phyloP scores from a whole-genome alignment of 2,329 filamentous ascomycete species.

The Aureobasidium sp. region DNA sequence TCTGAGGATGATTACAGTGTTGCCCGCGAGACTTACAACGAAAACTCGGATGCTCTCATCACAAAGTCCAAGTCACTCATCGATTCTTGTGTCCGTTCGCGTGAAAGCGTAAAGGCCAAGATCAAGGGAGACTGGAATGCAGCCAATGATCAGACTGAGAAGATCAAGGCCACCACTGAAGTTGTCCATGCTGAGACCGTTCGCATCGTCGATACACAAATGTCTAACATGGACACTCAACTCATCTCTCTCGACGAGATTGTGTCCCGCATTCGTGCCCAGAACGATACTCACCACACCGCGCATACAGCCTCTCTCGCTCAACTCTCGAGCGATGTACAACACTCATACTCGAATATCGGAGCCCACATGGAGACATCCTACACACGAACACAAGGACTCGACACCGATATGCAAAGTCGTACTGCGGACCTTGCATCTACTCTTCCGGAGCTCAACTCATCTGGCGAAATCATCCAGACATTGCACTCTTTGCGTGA shows the following conservation, averaged over 20 bases:
- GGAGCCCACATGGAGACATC: slow-evolving; percentile 61
- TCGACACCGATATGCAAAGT: slow-evolving; percentile 59
- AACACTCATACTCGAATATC: slow-evolving; percentile 64
- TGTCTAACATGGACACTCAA: slow-evolving; percentile 76
- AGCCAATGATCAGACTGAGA: slow-evolving; percentile 71
- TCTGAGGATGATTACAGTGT: slow-evolving; percentile 44
- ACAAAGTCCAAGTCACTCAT: slow-evolving; percentile 60
- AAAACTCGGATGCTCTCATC: slow-evolving; percentile 68
- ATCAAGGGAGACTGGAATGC: slow-evolving; percentile 79
- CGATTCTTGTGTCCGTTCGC: slow-evolving; percentile 61
- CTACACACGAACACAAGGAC: slow-evolving; percentile 56
- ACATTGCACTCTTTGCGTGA: slow-evolving; percentile 65
- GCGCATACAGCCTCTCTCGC: slow-evolving; percentile 60
- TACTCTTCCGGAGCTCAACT: slow-evolving; percentile 51
- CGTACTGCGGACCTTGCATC: slow-evolving; percentile 52
- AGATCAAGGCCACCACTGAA: slow-evolving; percentile 74
- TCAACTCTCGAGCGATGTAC: slow-evolving; percentile 57
- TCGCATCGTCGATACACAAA: slow-evolving; percentile 81
- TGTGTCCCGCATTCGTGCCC: slow-evolving; percentile 68
- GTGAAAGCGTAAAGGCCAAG: slow-evolving; percentile 69
- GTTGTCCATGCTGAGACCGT: slow-evolving; percentile 87
- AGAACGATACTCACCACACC: slow-evolving; percentile 71
- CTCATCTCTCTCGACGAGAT: slow-evolving; percentile 88
- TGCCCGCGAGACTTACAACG: slow-evolving; percentile 56
- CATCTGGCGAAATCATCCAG: slow-evolving; percentile 51